phyloP scores from a whole-genome alignment of 2,329 filamentous ascomycete genomes.

The Ilyonectria robusta region DNA sequence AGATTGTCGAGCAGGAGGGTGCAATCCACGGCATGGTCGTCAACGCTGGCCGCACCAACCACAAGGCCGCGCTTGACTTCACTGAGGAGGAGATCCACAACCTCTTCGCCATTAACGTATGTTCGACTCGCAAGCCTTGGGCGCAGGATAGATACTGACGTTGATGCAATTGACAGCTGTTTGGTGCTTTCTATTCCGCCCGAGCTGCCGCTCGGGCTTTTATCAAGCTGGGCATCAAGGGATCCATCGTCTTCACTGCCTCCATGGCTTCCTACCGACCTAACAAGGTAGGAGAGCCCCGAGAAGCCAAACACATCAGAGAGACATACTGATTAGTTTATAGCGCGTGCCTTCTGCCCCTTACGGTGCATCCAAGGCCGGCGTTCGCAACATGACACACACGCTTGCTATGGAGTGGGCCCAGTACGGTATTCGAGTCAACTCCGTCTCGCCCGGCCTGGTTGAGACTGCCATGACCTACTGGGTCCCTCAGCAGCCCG shows the following conservation, averaged over 20 bases:
- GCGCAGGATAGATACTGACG: neutral
- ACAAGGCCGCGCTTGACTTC: slow-evolving; percentile 65
- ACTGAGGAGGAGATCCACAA: slow-evolving; percentile 43
- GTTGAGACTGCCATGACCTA: slow-evolving; percentile 63
- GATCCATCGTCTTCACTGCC: slow-evolving; percentile 61
- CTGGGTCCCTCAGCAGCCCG: slow-evolving; percentile 64
- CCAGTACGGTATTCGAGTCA: slow-evolving; percentile 56
- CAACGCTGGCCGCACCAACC: slow-evolving; percentile 67
- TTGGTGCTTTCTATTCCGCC: slow-evolving; percentile 62
- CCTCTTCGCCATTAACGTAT: slow-evolving; percentile 53
- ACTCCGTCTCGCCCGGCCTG: slow-evolving; percentile 23
- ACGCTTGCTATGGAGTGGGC: slow-evolving; percentile 63
- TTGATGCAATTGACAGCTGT: slow-evolving; percentile 37
- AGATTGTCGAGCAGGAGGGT: slow-evolving; percentile 54
- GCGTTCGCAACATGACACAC: slow-evolving; percentile 56
- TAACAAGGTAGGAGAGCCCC: slow-evolving; percentile 58
- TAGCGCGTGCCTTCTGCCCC: slow-evolving; percentile 54
- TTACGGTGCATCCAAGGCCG: slow-evolving; percentile 62
- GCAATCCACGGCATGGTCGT: slow-evolving; percentile 63
- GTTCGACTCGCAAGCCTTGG: neutral
- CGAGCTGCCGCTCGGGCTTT: slow-evolving; percentile 59
- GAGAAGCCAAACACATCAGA: neutral
- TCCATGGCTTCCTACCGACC: slow-evolving; percentile 64
- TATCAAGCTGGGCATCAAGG: slow-evolving; percentile 52
- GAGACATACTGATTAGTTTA: neutral